Base-by-base conservation (phyloP, 2,329 filamentous ascomycete species). In the Xylariaceae sp. region DNA sequence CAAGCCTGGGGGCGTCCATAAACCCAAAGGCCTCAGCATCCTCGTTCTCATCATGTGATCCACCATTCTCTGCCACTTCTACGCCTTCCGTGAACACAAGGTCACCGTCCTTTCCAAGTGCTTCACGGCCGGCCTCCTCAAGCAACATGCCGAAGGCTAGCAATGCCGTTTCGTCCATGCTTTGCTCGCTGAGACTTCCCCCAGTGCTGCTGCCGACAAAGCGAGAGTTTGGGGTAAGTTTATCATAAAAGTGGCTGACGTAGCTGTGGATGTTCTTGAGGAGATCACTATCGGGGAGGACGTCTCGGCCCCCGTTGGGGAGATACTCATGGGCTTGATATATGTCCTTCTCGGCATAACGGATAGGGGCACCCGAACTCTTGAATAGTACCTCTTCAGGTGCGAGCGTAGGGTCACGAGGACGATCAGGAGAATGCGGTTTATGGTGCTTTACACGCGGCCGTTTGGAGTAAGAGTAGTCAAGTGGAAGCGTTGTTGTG, bases 151-250 rank as follows among this genome's bases (percentile, higher is more conserved):
- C 87, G 63, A 92, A 76, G 1, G 88, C 87, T 50, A 92, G 72
- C 54, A 92, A 74, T 3, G 88, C 88, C 13, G 87, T 89, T 72
- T 89, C 88, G 65, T 92, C 87, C 80, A 92, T 82, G 68, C 83
- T 88, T 59, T 77, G 68, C 65, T 81, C 77, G 55, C 81, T 76
- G 36, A 78, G 26, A n/a, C 50, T 55, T 45, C 44, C 42, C 2
- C 49, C 39, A 10, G 40, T 39, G 16, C 44, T 34, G 22, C 22
- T 18, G 19, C 29, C 26, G 36, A 56, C 46, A 22, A 37, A 46
- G 43, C 49, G 55, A 49, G 48, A 59, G 55, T 55, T 54, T 22
- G 67, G 64, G 51, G 54, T 48, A 4, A 74, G 67, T 8, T 71
- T 71, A 37, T 74, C 74, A 70, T 89, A 91, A 67, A 84, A 88